phyloP scores from a whole-genome alignment of 1,139 yeast genomes.

The Debaryomyces psychrophilus region DNA sequence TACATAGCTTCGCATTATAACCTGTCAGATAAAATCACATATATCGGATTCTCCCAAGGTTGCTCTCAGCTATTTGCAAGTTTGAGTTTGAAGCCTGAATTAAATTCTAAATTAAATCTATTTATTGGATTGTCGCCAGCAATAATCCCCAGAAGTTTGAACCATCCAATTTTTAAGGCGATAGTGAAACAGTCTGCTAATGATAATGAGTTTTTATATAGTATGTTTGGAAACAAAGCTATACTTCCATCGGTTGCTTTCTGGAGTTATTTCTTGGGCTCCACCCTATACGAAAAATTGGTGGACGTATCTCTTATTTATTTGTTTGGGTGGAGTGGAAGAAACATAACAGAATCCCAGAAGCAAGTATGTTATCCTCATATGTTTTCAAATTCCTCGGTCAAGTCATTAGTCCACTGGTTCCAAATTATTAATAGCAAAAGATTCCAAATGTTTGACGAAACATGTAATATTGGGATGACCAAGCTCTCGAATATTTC shows the following conservation, averaged over 20 bases:
- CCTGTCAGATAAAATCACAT: conserved; percentile 26
- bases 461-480: conserved; percentile 34
- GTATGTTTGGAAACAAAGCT: conserved; percentile 47
- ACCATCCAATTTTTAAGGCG: conserved; percentile 38
- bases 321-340: conserved; percentile 47
- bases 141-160: conserved; percentile 44
- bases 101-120: conserved; percentile 35
- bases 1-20: conserved; percentile 45
- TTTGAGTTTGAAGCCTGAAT: conserved; percentile 39
- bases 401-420: conserved; percentile 51
- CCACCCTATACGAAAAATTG: conserved; percentile 34
- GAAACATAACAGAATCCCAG: conserved; percentile 37
- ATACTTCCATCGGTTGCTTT: conserved; percentile 49
- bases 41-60: conserved; percentile 51
- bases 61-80: conserved; percentile 51
- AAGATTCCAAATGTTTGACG: conserved; percentile 53
- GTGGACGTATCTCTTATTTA: conserved; percentile 41
- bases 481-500: conserved; percentile 28
- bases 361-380: conserved; percentile 49
- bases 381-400: conserved; percentile 51
- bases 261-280: conserved; percentile 47
- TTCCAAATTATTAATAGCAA: conserved; percentile 46
- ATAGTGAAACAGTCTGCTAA: conserved; percentile 41
- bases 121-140: conserved; percentile 53
- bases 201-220: conserved; percentile 35